A percentile compares a stretch with the other conserved stretches of the same genome.
These are phyloP conservation scores for Backusella circina DNA, from an alignment of 192 early-diverging fungal species.

Conservation along the genomic window DNA sequence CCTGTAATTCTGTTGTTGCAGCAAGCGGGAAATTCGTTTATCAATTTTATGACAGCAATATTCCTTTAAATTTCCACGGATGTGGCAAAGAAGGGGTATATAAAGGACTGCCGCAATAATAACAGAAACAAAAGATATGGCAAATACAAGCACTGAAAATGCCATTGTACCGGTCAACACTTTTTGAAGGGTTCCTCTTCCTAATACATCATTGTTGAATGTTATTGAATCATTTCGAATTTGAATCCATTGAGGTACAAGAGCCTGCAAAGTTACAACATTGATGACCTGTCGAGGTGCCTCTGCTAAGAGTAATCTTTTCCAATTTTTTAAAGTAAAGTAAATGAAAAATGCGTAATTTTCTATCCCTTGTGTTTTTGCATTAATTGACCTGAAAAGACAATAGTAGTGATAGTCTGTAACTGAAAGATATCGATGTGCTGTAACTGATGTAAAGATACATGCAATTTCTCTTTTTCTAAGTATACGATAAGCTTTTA, in stretches of 20 bases:
- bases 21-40: conserved; percentile 39
- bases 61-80: conserved; percentile 87
- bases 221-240: not conserved
- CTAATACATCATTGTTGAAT: conserved; percentile 9
- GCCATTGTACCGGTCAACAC: conserved; percentile 39
- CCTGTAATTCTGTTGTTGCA: not conserved
- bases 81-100: conserved; percentile 73
- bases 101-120: conserved; percentile 66
- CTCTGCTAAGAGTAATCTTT: conserved; percentile 81
- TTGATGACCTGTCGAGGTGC: conserved; percentile 77
- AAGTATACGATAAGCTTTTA: conserved; percentile 61
- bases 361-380: conserved; percentile 59
- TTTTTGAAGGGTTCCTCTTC: conserved; percentile 13
- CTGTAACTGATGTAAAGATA: conserved; percentile 69
- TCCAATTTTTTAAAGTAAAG: conserved; percentile 85
- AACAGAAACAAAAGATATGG: conserved; percentile 46
- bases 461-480: conserved; percentile 67
- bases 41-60: conserved; percentile 88
- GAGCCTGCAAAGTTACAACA: conserved; percentile 45
- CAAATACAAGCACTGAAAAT: conserved; percentile 61
- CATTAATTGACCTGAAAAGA: conserved; percentile 74
- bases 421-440: conserved; percentile 71
- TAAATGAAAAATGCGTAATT: conserved; percentile 79
- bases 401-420: conserved; percentile 77
- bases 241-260: conserved; percentile 26